Percentiles rank a stretch among this genome's conserved stretches.
Evolutionary conservation across 352 stramenopile species (phyloP).

Genomic region (Phytophthora boehmeriae): DNA sequence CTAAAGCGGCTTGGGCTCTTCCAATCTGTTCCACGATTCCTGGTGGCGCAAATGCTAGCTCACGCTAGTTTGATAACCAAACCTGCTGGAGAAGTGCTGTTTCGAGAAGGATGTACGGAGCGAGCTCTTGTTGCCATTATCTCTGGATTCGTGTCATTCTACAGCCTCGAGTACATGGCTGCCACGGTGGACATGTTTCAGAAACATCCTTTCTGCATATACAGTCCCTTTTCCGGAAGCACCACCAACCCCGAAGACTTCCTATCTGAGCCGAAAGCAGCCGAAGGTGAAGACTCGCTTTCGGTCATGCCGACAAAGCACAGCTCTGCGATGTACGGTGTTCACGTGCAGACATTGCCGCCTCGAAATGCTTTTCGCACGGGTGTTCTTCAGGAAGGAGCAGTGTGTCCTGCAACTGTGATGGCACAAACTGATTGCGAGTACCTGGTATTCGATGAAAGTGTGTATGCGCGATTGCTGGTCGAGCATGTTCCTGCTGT

Average conservation of each 20-base stretch:
- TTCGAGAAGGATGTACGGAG: slow-evolving; percentile 50
- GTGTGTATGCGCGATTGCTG: slow-evolving; percentile 43
- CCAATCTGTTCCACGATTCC: slow-evolving; percentile 38
- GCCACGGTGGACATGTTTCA: slow-evolving; percentile 68
- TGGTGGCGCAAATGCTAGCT: slow-evolving; percentile 46
- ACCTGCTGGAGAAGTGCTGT: slow-evolving; percentile 54
- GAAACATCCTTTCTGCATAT: slow-evolving; percentile 61
- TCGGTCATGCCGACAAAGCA: slow-evolving; percentile 23
- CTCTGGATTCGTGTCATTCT: slow-evolving; percentile 60
- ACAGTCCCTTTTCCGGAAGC: slow-evolving; percentile 35
- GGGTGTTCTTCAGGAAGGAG: slow-evolving; percentile 48
- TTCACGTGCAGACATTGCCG: slow-evolving; percentile 65
- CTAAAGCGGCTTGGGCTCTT: slow-evolving; percentile 53
- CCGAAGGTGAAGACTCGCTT: slow-evolving; percentile 4
- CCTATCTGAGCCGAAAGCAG: slow-evolving; percentile 9
- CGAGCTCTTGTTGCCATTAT: slow-evolving; percentile 50
- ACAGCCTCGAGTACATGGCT: slow-evolving; percentile 65
- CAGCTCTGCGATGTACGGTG: slow-evolving; percentile 48
- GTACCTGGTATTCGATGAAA: slow-evolving; percentile 56
- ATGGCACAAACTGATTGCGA: slow-evolving; percentile 63
- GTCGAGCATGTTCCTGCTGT: slow-evolving; percentile 39
- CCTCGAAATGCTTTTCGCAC: slow-evolving; percentile 59
- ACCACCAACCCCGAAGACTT: slow-evolving; percentile 42
- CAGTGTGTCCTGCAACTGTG: slow-evolving; percentile 52
- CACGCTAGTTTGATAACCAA: slow-evolving; percentile 40